A percentile compares a stretch with the other conserved stretches of the same genome.
These are phyloP conservation scores for Fusarium incarnatum DNA, from an alignment of 2,329 filamentous ascomycete species.

Conservation along the genomic window DNA sequence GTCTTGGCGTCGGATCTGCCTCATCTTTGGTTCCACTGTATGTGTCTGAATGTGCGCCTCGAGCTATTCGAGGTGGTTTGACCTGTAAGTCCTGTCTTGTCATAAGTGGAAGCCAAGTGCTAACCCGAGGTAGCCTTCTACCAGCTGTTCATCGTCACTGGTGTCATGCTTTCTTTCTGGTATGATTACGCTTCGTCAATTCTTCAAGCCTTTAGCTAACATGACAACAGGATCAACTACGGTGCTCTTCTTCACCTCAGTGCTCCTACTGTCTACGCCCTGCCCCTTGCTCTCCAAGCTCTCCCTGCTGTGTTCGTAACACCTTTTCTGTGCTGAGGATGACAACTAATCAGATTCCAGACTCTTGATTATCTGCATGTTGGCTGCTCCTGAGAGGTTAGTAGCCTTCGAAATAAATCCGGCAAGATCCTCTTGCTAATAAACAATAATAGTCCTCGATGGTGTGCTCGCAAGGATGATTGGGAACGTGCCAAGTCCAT, in stretches of 20 bases:
- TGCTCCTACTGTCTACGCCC: slow-evolving; percentile 64
- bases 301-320: slow-evolving; percentile 66
- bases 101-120: background rate
- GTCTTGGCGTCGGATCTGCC: slow-evolving; percentile 63
- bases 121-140: slow-evolving; percentile 54
- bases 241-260: slow-evolving; percentile 60
- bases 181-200: slow-evolving; percentile 39
- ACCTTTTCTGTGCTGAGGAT: background rate
- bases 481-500: slow-evolving; percentile 72
- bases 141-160: slow-evolving; percentile 62
- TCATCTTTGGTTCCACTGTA: slow-evolving; percentile 60
- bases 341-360: slow-evolving; percentile 35
- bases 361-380: slow-evolving; percentile 69
- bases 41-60: slow-evolving; percentile 62
- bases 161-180: slow-evolving; percentile 59
- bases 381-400: slow-evolving; percentile 65
- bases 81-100: slow-evolving; percentile 51
- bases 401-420: background rate
- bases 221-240: slow-evolving; percentile 67
- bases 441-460: slow-evolving; percentile 67
- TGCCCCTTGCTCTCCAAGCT: slow-evolving; percentile 73
- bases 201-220: slow-evolving; percentile 13
- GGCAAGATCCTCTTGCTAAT: slow-evolving; percentile 8
- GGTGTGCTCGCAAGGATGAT: slow-evolving; percentile 74
- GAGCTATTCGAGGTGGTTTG: slow-evolving; percentile 63